These are phyloP conservation scores for Fragilaria radians DNA, from an alignment of 108 stramenopile species.

Conservation along the genomic window DNA sequence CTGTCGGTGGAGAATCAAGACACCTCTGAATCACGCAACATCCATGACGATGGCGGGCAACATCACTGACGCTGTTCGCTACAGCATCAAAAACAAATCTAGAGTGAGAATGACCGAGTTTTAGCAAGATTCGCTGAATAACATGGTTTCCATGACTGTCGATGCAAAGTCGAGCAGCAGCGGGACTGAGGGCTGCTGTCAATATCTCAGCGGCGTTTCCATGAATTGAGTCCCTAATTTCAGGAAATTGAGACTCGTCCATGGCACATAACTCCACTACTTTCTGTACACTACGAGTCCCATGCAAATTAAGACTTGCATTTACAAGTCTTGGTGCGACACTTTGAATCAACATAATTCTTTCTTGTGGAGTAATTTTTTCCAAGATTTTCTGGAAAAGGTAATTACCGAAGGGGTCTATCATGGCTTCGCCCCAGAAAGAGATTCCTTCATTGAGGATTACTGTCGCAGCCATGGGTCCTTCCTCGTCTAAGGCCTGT, in stretches of 20 bases:
- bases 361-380: slow-evolving; percentile 78
- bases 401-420: slow-evolving; percentile 97
- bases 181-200: slow-evolving; percentile 71
- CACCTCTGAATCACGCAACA: slow-evolving; percentile 98
- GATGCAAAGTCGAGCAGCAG: slow-evolving; percentile 92
- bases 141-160: slow-evolving; percentile 98
- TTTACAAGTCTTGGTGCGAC: slow-evolving; percentile 86
- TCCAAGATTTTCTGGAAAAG: slow-evolving; percentile 97
- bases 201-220: slow-evolving; percentile 71
- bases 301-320: slow-evolving; percentile 94
- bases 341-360: slow-evolving; percentile 76
- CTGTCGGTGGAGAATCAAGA: slow-evolving; percentile 84
- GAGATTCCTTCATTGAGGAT: slow-evolving; percentile 92
- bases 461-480: slow-evolving; percentile 78
- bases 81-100: slow-evolving; percentile 93
- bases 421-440: slow-evolving; percentile 93
- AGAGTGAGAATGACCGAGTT: slow-evolving; percentile 84
- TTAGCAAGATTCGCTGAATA: slow-evolving; percentile 91
- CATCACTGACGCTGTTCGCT: slow-evolving; percentile 82
- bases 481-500: slow-evolving; percentile 93
- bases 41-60: slow-evolving; percentile 96
- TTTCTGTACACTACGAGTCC: slow-evolving; percentile 96
- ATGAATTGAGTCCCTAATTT: slow-evolving; percentile 7
- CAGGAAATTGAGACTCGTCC: slow-evolving; percentile 38
- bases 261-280: slow-evolving; percentile 90